A percentile compares a stretch with the other conserved stretches of the same genome.
Evolutionary conservation across 2,329 filamentous ascomycete genomes (phyloP).

Genomic region (Pseudopyricularia javanii): DNA sequence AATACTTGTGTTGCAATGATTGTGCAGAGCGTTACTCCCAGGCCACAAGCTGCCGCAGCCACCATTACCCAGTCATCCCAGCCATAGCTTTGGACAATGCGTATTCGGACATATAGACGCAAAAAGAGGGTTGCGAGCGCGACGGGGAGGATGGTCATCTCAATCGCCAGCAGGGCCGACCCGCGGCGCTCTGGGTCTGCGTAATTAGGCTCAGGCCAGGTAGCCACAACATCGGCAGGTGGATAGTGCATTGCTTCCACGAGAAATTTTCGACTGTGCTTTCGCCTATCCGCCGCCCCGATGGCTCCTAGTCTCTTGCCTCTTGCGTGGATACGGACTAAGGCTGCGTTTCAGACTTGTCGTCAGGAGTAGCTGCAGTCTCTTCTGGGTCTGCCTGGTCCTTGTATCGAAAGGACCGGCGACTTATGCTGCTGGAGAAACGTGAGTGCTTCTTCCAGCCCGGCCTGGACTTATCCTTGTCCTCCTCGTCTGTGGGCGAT

Average conservation of each 20-base stretch:
- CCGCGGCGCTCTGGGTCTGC: conserved; percentile 23
- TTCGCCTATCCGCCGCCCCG: neutral
- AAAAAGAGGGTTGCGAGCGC: conserved; percentile 20
- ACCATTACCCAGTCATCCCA: conserved; percentile 30
- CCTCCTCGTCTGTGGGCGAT: neutral
- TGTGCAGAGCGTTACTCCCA: conserved; percentile 1
- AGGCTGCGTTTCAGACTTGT: neutral
- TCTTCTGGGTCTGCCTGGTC: neutral
- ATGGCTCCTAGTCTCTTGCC: neutral
- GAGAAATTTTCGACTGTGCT: neutral
- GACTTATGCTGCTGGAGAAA: neutral
- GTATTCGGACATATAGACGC: conserved; percentile 23
- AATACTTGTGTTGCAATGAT: neutral
- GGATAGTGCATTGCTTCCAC: conserved; percentile 19
- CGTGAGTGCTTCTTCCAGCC: neutral
- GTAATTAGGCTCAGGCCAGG: conserved; percentile 26
- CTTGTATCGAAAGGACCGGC: neutral
- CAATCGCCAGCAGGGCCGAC: conserved; percentile 21
- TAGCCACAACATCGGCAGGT: conserved; percentile 19
- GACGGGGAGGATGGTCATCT: conserved; percentile 19
- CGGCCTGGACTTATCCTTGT: neutral
- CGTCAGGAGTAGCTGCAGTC: neutral
- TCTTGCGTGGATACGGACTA: no score
- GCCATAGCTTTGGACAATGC: conserved; percentile 19
- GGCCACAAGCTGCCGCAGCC: conserved; percentile 14